Conservation (phyloP, 1,139 yeast species). For the Hansenula lynferdii region DNA sequence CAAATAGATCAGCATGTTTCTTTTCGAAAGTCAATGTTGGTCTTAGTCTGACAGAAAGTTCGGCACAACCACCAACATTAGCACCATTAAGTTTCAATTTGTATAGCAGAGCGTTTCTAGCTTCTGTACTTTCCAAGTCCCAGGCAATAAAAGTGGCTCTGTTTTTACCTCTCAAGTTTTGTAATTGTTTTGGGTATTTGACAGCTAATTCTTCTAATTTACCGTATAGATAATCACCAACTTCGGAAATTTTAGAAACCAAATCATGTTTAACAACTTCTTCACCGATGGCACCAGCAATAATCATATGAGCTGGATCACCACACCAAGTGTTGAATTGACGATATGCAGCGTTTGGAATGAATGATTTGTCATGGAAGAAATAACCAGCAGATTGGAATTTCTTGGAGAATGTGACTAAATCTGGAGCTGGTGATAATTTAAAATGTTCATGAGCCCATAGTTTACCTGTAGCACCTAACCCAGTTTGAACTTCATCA, state of each 20-base stretch:
- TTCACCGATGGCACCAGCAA: constrained; percentile 59
- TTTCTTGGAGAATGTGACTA: constrained; percentile 73
- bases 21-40: constrained; percentile 65
- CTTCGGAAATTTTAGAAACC: constrained; percentile 45
- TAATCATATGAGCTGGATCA: constrained; percentile 64
- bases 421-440: constrained; percentile 59
- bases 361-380: constrained; percentile 57
- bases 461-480: constrained; percentile 66
- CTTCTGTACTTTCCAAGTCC: constrained; percentile 45
- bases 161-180: constrained; percentile 59
- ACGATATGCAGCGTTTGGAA: constrained; percentile 62
- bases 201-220: constrained; percentile 39
- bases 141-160: constrained; percentile 77
- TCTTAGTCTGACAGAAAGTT: constrained; percentile 58
- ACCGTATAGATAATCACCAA: constrained; percentile 54
- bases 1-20: constrained; percentile 60
- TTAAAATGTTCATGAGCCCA: constrained; percentile 76
- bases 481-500: constrained; percentile 76
- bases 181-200: constrained; percentile 40
- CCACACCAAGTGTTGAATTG: constrained; percentile 88
- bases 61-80: constrained; percentile 75
- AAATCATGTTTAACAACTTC: constrained; percentile 51
- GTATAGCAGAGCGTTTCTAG: constrained; percentile 47
- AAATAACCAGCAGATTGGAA: constrained; percentile 79
- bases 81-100: constrained; percentile 52